Conservation (phyloP, 345 rosid genomes). For the Schrenkiella parvula region DNA sequence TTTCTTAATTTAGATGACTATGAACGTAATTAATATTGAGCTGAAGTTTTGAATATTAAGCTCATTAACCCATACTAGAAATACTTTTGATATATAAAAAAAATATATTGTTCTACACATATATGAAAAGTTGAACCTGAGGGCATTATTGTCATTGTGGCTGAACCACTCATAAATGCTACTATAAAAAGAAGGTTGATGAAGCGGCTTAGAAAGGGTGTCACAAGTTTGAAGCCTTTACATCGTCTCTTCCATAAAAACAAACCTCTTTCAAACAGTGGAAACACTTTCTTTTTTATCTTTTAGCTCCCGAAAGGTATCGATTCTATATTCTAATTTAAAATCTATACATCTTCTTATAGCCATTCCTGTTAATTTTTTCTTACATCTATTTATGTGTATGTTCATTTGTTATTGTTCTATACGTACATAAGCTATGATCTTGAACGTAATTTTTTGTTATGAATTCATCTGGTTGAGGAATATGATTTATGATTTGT, state of each 20-base stretch:
- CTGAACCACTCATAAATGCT: slow-evolving; percentile 24
- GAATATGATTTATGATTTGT: slow-evolving; percentile 6
- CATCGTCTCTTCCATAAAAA: slow-evolving; percentile 26
- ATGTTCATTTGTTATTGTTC: not conserved
- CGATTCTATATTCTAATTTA: not conserved
- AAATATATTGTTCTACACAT: not conserved
- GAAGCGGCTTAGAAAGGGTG: slow-evolving; percentile 23
- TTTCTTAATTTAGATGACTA: too few species aligned
- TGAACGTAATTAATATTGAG: too few species aligned
- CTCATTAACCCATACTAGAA: too few species aligned
- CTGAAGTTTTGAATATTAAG: too few species aligned
- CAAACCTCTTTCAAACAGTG: slow-evolving; percentile 23
- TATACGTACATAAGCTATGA: not conserved
- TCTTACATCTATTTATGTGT: not conserved
- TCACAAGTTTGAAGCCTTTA: slow-evolving; percentile 30
- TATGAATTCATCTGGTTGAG: not conserved
- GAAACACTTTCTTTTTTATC: slow-evolving; percentile 10
- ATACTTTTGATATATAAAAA: too few species aligned
- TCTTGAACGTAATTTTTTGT: slow-evolving; percentile 2
- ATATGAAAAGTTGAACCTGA: not conserved
- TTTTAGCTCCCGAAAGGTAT: slow-evolving; percentile 30
- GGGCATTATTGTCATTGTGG: slow-evolving; percentile 37
- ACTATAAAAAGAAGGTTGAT: slow-evolving; percentile 31
- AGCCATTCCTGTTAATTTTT: not conserved
- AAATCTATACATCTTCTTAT: slow-evolving; percentile 14